A percentile compares a stretch with the other conserved stretches of the same genome.
Conservation (phyloP, 345 rosid genomes). For the Syzygium jambos region DNA sequence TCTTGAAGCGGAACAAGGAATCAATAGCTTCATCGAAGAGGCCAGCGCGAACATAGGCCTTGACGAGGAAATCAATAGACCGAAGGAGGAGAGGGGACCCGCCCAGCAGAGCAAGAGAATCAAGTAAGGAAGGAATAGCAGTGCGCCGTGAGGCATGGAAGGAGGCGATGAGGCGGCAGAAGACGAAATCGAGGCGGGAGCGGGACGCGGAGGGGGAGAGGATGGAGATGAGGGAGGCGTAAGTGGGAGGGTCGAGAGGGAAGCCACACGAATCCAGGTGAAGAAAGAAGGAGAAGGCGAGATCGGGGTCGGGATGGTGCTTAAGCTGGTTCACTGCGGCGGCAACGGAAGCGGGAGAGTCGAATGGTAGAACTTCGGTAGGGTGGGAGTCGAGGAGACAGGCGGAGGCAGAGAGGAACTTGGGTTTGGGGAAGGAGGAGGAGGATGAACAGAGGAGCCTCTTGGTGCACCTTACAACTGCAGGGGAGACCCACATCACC, state of each 20-base stretch:
- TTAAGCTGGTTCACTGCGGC: background rate
- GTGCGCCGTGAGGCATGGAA: background rate
- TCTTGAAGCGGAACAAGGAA: conserved; percentile 23
- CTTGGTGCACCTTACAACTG: background rate
- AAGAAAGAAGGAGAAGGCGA: conserved; percentile 33
- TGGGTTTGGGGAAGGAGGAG: background rate
- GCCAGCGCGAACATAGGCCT: background rate
- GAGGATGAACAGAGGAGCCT: background rate
- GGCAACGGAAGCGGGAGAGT: background rate
- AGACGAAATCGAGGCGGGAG: conserved; percentile 38
- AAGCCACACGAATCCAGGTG: conserved; percentile 27
- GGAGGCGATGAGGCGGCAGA: background rate
- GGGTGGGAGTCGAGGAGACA: background rate
- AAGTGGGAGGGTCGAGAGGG: conserved; percentile 37
- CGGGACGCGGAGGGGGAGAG: conserved; percentile 44
- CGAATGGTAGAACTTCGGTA: background rate
- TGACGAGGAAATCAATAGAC: background rate
- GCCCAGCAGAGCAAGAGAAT: background rate
- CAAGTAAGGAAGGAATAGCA: background rate
- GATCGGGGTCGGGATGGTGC: conserved; percentile 20
- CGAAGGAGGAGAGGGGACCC: background rate
- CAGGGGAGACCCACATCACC: background rate
- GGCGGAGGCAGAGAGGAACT: background rate
- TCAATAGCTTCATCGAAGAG: background rate
- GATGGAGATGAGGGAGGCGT: background rate